Evolutionary conservation across 176 grass and related monocot species (phyloP), one percentile per base, ranked within the genome.

Genomic region (Typha latifolia): DNA sequence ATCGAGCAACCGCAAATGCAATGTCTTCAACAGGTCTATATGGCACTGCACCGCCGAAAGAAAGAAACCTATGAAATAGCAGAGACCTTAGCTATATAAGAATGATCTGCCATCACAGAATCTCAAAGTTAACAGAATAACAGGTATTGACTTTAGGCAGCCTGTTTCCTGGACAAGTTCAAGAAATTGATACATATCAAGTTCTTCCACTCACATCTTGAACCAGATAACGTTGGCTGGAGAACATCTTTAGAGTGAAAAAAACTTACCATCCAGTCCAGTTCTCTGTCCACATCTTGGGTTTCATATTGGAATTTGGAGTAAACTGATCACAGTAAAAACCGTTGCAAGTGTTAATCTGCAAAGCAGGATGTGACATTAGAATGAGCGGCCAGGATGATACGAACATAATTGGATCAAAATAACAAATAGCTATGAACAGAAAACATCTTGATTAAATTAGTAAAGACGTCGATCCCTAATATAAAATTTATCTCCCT

Each of bases 281-380:
- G 78, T 90, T 87, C 78, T 99, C 94, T 1, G 94, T 99, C 94
- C 94, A 97, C 32, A 97, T 66, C 79, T 87, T 97, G 66, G 94
- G 94, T 69, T 92, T 99, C 69, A 69, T 73, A 26, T 67, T 64
- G 4, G 83, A 93, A 74, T 61, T 99, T 14, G 94, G 94, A 82
- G 83, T 78, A 80, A 93, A 99, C 74, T 82, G 81, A 77, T 99
- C 94, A 68, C 94, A 99, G 82, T 93, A 99, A 79, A 99, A 99
- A 7, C 89, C 89, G 70, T 99, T 99, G 79, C 94, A 99, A 61
- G 94, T 93, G 94, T 99, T 87, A 73, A 99, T 93, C 94, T 99
- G 82, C 81, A 81, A 32, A 51, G 24, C 0, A 43, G 37, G 53
- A 59, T 59, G 16, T 59, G 5, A 21, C 16, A 59, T 59, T 21